Conservation (phyloP, 208 protist genomes). For the Trypanosoma conorhini region DNA sequence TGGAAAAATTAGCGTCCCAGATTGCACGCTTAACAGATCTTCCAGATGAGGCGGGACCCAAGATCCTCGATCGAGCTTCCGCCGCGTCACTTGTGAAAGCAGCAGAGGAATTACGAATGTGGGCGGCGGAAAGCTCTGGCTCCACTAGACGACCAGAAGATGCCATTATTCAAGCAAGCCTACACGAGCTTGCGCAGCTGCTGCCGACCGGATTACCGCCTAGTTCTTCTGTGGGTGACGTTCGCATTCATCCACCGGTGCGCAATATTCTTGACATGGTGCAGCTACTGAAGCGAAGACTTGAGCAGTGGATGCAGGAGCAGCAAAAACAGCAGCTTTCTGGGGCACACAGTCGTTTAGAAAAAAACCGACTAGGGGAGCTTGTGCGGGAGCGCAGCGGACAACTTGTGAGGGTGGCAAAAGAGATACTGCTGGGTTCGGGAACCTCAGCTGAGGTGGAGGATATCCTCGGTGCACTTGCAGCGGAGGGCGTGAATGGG, state of each 20-base stretch:
- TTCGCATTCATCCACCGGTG: constrained; percentile 63
- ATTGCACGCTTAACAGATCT: constrained; percentile 4
- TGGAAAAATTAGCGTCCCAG: constrained; percentile 16
- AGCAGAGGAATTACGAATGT: constrained; percentile 22
- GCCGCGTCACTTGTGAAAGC: constrained; percentile 12
- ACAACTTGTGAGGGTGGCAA: constrained; percentile 41
- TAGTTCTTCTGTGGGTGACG: constrained; percentile 9
- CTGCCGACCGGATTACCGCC: constrained; percentile 32
- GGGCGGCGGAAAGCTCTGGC: constrained; percentile 2
- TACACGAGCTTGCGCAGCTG: constrained; percentile 78
- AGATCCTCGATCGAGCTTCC: constrained; percentile 8
- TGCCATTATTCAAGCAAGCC: constrained; percentile 26
- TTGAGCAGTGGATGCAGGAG: constrained; percentile 45
- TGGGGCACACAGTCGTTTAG: constrained; percentile 41
- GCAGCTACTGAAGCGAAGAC: constrained; percentile 48
- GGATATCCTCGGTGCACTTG: constrained; percentile 11
- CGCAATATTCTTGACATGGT: constrained; percentile 66
- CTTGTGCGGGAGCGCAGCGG: constrained; percentile 35
- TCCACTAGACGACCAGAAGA: constrained; percentile 1
- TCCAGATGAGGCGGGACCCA: background rate
- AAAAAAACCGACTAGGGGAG: constrained; percentile 47
- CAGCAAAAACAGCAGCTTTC: constrained; percentile 59
- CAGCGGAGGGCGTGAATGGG: constrained; percentile 7
- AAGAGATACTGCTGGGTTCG: constrained; percentile 31
- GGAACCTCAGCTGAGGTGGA: constrained; percentile 21